Percentiles rank a stretch among this genome's conserved stretches.
phyloP scores from a whole-genome alignment of 805 yeast species.

The Saccharomycopsis amapae region DNA sequence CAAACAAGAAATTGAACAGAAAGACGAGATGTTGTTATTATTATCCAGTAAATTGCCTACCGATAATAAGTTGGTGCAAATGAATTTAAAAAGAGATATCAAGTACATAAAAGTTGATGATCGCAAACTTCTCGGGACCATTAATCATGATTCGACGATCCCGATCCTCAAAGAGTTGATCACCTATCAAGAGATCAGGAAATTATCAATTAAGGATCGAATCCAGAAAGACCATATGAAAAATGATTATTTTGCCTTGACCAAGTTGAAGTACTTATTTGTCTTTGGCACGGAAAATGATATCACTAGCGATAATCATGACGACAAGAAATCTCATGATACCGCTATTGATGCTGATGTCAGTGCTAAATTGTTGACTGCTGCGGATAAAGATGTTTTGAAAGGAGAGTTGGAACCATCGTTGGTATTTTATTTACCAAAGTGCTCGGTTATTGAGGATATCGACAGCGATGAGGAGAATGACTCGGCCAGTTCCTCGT shows the following conservation, averaged over 20 bases:
- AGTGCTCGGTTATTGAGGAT: slow-evolving; percentile 15
- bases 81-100: slow-evolving; percentile 14
- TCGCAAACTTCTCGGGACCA: slow-evolving; percentile 5
- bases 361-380: slow-evolving; percentile 7
- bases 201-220: slow-evolving; percentile 17
- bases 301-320: background rate
- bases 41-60: slow-evolving; percentile 19
- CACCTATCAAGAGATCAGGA: slow-evolving; percentile 18
- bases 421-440: slow-evolving; percentile 20
- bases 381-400: slow-evolving; percentile 16
- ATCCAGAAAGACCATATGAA: slow-evolving; percentile 9
- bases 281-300: slow-evolving; percentile 20
- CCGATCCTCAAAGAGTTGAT: slow-evolving; percentile 18
- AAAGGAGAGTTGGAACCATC: slow-evolving; percentile 19
- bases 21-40: slow-evolving; percentile 16
- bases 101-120: slow-evolving; percentile 14
- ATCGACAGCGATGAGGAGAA: slow-evolving; percentile 4
- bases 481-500: background rate
- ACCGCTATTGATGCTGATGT: background rate
- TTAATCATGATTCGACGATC: slow-evolving; percentile 19
- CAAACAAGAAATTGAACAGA: background rate
- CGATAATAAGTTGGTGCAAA: slow-evolving; percentile 9
- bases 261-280: slow-evolving; percentile 20
- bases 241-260: slow-evolving; percentile 19
- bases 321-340: background rate